These are phyloP conservation scores for Furcasterigmium sp. DNA, from an alignment of 2,329 filamentous ascomycete genomes.

Conservation along the genomic window DNA sequence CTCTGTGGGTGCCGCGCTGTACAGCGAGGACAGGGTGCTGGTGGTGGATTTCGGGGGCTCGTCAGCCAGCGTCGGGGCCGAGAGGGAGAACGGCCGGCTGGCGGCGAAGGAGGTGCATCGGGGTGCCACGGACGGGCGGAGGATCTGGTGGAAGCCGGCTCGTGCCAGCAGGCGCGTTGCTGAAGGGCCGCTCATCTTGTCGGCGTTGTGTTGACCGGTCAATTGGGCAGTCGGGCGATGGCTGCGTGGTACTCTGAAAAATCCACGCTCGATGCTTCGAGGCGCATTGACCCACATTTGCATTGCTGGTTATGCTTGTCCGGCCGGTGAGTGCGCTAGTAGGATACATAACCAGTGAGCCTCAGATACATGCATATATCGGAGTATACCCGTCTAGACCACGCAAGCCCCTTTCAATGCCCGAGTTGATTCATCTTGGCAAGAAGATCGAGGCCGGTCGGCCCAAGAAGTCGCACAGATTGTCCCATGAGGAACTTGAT, in stretches of 20 bases:
- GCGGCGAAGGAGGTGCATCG: slow-evolving; percentile 14
- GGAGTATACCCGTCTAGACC: neutral
- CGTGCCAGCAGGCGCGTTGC: slow-evolving; percentile 37
- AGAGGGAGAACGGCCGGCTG: slow-evolving; percentile 33
- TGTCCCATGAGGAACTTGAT: too few species aligned
- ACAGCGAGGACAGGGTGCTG: slow-evolving; percentile 13
- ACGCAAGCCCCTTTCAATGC: neutral
- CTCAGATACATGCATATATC: neutral
- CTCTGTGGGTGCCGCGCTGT: slow-evolving; percentile 7
- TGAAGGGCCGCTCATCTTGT: slow-evolving; percentile 38
- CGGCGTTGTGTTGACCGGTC: neutral
- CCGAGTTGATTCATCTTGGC: neutral
- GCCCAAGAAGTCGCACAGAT: too few species aligned
- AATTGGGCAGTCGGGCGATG: neutral
- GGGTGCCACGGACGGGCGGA: slow-evolving; percentile 13
- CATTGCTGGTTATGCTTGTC: too few species aligned
- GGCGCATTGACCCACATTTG: neutral
- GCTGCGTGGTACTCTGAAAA: neutral
- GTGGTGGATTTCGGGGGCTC: slow-evolving; percentile 8
- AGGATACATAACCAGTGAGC: too few species aligned
- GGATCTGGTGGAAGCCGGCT: slow-evolving; percentile 23
- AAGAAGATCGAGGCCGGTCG: neutral
- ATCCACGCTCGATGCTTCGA: neutral
- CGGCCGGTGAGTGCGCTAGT: too few species aligned
- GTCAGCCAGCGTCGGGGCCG: slow-evolving; percentile 17